phyloP scores from a whole-genome alignment of 495 filamentous ascomycete species.

The Trichoderma reesei region DNA sequence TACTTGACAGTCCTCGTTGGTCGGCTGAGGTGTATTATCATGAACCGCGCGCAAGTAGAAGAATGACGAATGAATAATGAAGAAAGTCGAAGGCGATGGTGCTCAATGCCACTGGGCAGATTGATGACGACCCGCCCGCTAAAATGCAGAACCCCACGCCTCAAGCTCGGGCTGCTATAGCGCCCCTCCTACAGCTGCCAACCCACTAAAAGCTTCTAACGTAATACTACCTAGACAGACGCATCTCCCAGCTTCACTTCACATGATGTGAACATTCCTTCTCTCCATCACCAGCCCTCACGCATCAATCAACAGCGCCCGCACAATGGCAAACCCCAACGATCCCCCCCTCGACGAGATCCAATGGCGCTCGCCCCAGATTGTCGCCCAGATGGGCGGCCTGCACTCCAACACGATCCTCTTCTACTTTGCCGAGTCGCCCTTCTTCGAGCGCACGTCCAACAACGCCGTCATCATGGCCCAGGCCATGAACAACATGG shows the following conservation, averaged over 20 bases:
- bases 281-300: not conserved
- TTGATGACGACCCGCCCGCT: not conserved
- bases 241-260: constrained; percentile 3
- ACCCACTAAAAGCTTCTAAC: constrained; percentile 8
- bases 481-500: constrained; percentile 63
- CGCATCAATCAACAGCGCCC: no score
- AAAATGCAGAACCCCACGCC: not conserved
- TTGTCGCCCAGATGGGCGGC: constrained; percentile 48
- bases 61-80: not conserved
- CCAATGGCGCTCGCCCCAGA: constrained; percentile 55
- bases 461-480: constrained; percentile 73
- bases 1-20: no score
- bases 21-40: no score
- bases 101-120: not conserved
- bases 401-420: constrained; percentile 61
- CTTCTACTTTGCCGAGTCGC: constrained; percentile 81
- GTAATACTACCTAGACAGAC: not conserved
- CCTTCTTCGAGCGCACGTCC: constrained; percentile 82
- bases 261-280: not conserved
- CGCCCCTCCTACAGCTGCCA: not conserved
- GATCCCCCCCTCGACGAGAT: constrained; percentile 67
- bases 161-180: not conserved
- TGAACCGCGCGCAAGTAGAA: no score
- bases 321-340: constrained; percentile 26
- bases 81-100: not conserved